phyloP scores from a whole-genome alignment of 192 early-diverging fungal species.

The Pecoramyces ruminantium region DNA sequence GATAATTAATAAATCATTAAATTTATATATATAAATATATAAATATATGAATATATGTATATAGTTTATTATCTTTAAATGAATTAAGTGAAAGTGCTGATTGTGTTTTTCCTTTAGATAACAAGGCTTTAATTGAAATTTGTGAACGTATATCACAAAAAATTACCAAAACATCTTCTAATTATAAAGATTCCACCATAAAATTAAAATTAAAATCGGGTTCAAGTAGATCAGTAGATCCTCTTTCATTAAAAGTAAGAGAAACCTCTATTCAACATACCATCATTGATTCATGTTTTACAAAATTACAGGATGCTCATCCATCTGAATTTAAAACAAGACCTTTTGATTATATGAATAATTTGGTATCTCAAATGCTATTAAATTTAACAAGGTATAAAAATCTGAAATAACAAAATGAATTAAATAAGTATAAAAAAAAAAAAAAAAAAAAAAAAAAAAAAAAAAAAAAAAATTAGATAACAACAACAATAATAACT shows the following conservation, averaged over 20 bases:
- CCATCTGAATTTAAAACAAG: not conserved
- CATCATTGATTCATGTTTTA: not conserved
- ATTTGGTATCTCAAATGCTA: not conserved
- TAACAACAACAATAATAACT: not conserved
- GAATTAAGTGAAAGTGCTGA: conserved; percentile 20
- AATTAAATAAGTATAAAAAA: no score
- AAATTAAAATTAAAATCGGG: not conserved
- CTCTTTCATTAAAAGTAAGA: conserved; percentile 11
- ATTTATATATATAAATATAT: no score
- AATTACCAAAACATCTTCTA: not conserved
- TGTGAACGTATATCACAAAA: conserved; percentile 10
- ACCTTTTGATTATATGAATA: not conserved
- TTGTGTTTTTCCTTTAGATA: conserved; percentile 34
- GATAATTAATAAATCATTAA: no score
- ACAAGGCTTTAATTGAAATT: conserved; percentile 29
- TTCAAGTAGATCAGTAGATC: conserved; percentile 1
- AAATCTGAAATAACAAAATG: no score
- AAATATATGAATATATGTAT: no score
- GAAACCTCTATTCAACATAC: not conserved
- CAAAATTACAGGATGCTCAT: not conserved
- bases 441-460: no score
- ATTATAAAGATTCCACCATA: conserved; percentile 3
- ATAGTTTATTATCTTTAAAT: conserved; percentile 21
- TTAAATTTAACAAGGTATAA: not conserved
- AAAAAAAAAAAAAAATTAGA: no score